Conservation (phyloP, 2,329 filamentous ascomycete species). For the Cytospora schulzeri region DNA sequence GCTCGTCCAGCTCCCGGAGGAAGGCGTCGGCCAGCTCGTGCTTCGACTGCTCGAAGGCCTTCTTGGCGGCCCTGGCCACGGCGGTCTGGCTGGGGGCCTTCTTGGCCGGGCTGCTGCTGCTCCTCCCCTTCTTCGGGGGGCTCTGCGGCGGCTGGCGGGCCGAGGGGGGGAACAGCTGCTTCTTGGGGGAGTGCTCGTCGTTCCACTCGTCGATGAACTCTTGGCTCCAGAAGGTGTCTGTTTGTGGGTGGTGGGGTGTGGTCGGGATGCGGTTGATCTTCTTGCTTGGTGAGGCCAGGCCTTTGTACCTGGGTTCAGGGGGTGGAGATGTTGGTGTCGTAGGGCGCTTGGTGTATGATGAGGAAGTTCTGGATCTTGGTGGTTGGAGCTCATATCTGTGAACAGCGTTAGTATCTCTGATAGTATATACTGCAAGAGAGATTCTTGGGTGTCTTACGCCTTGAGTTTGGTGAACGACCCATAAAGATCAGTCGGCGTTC, state of each 20-base stretch:
- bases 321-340: constrained; percentile 24
- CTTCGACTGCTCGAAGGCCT: constrained; percentile 64
- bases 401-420: constrained; percentile 1
- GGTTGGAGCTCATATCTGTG: constrained; percentile 3
- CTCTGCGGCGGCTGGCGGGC: constrained; percentile 35
- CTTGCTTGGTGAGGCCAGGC: constrained; percentile 38
- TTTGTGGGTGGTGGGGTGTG: constrained; percentile 55
- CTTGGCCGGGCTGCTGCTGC: constrained; percentile 36
- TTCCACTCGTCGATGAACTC: constrained; percentile 65
- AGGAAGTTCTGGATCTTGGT: neutral
- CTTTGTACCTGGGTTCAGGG: constrained; percentile 8
- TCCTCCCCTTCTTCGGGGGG: constrained; percentile 36
- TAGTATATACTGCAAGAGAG: neutral
- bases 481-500: constrained; percentile 1
- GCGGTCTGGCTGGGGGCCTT: constrained; percentile 35
- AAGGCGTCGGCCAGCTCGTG: constrained; percentile 65
- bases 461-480: constrained; percentile 5
- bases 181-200: constrained; percentile 57
- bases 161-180: constrained; percentile 38
- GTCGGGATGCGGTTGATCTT: constrained; percentile 50
- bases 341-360: constrained; percentile 4
- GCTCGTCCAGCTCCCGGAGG: constrained; percentile 67
- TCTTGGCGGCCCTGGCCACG: constrained; percentile 49
- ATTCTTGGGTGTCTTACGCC: constrained; percentile 8
- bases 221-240: constrained; percentile 63